Evolutionary conservation across 345 rosid species (phyloP), one percentile per base, ranked within the genome.

Genomic region (Tarenaya hassleriana): DNA sequence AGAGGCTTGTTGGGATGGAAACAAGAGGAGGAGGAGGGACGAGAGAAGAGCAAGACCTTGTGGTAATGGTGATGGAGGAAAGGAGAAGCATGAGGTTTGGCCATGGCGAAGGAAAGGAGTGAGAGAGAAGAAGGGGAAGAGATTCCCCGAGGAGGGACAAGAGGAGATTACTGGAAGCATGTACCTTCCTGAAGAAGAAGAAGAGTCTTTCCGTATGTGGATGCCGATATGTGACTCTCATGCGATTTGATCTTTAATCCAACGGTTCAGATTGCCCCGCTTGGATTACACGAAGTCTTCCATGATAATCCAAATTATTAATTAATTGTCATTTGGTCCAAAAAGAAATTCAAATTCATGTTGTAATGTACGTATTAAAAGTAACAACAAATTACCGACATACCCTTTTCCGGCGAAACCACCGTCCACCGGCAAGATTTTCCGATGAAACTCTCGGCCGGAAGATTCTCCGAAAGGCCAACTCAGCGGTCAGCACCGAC

Each of bases 91-190:
- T 44, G 57, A 32, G 70, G 47, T 60, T 35, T 71, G 14, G 85
- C 76, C 88, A 81, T 81, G 55, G 61, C 24, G 64, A 31, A 16
- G 18, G 40, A 40, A 16, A 35, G 31, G 16, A 43, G 55, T 14
- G 35, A 21, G 33, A 19, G 63, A 13, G 24, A 51, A 8, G 56
- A 12, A 51, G 55, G 15, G 63, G 56, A 59, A 53, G 63, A 64
- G 49, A 18, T n/a, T 37, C 41, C 55, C 56, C 31, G 32, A 47
- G 14, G 69, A 69, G 59, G 82, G 76, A 74, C 75, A 70, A 67
- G 62, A 53, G 58, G 62, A 83, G 89, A 81, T 2, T 77, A 54
- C 87, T 54, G 39, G 69, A 35, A 76, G 95, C 76, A 83, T 83
- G 83, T 81, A 70, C 95, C 80, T 43, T 55, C 68, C 61, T 40